Conservation (phyloP, 2,329 filamentous ascomycete genomes). For the Tetracladium maxilliforme region DNA sequence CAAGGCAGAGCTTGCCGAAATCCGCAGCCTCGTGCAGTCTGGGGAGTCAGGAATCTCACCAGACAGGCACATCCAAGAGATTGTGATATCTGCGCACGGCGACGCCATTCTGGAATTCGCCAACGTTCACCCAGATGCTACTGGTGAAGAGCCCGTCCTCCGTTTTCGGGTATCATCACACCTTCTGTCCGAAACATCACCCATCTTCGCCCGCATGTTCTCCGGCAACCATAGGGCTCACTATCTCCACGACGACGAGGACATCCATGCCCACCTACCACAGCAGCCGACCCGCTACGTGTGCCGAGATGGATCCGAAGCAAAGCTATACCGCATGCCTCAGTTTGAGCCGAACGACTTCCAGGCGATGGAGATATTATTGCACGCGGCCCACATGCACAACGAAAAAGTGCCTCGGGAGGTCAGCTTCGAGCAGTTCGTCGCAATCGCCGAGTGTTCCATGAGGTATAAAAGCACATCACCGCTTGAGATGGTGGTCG, state of each 20-base stretch:
- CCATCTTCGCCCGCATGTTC: conserved; percentile 35
- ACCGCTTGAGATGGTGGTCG: conserved; percentile 32
- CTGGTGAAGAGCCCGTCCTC: conserved; percentile 19
- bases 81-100: conserved; percentile 25
- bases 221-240: conserved; percentile 4
- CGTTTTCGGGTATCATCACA: conserved; percentile 36
- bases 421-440: conserved; percentile 31
- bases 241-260: conserved; percentile 22
- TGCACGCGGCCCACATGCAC: conserved; percentile 36
- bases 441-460: conserved; percentile 34
- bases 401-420: conserved; percentile 27
- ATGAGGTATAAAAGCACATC: conserved; percentile 34
- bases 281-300: conserved; percentile 19
- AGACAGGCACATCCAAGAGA: conserved; percentile 23
- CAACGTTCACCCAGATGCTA: conserved; percentile 19
- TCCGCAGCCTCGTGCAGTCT: conserved; percentile 23
- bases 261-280: conserved; percentile 18
- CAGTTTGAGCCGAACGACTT: conserved; percentile 29
- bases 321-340: conserved; percentile 35
- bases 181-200: conserved; percentile 33
- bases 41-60: conserved; percentile 24
- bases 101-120: conserved; percentile 37
- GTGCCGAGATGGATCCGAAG: conserved; percentile 26
- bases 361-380: conserved; percentile 25
- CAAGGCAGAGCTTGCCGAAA: conserved; percentile 22